Evolutionary conservation across 2,329 filamentous ascomycete genomes (phyloP), one percentile per base, ranked within the genome.

Genomic region (Ceratocystis papillata): DNA sequence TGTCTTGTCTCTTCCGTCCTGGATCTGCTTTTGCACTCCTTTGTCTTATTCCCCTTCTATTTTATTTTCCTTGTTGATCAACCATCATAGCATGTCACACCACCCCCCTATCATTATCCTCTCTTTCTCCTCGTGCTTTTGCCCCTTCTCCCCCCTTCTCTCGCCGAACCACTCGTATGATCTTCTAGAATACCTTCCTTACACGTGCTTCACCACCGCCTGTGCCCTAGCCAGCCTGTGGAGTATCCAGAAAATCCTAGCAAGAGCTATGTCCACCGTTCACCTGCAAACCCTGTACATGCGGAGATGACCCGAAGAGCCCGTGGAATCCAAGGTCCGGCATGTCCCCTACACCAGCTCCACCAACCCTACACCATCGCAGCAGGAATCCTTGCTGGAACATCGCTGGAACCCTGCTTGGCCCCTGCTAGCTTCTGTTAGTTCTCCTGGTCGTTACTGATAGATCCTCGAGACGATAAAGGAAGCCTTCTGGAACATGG

Each of bases 401-500:
- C 37, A 15, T 41, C 10, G 37, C 37, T 41, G 37, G 37, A 41
- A 1, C 12, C 37, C 37, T 41, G 37, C 37, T 15, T 41, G 37
- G 12, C 37, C 37, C 37, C 37, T 41, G 37, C 10, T 41, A 12
- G 37, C 37, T 15, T 41, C 3, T 41, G 12, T 41, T 41, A 41
- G 37, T 15, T 41, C 37, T 41, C 60, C 60, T 62, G 60, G 28
- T 41, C 37, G 37, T 41, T 41, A 41, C 37, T 41, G 12, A 41
- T 41, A 41, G 25, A 64, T 57, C 48, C 50, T 33, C 33, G 30
- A 57, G n/a, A 20, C 30, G 22, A 20, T 30, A 15, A 57, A 20
- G 17, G 55, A 65, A 65, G 60, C 20, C 57, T 65, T 65, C 64
- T 65, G 55, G 64, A 65, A 65, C 64, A 65, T 33, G 41, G 45